A percentile compares a stretch with the other conserved stretches of the same genome.
Evolutionary conservation across 441 rosid genomes (phyloP).

Genomic region (Geranium incanum): DNA sequence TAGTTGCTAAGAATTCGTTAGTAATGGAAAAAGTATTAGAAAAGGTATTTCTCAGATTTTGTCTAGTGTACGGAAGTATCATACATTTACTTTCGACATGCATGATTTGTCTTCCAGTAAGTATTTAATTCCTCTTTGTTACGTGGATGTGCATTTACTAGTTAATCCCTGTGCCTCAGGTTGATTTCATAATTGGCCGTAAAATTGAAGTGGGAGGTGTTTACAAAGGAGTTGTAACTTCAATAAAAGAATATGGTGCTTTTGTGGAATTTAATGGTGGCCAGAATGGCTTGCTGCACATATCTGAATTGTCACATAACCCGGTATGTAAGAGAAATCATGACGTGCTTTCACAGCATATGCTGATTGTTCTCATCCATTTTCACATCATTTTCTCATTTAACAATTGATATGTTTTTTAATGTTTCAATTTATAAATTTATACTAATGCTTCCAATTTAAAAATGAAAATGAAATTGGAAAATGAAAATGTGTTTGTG

Average conservation of each 20-base stretch:
- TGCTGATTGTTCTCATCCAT: not conserved
- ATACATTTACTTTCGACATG: not conserved
- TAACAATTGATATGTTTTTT: not conserved
- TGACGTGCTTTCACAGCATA: not conserved
- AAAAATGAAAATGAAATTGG: too few species aligned
- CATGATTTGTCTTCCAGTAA: constrained; percentile 3
- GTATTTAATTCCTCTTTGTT: not conserved
- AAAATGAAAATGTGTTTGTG: not conserved
- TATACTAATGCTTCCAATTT: not conserved
- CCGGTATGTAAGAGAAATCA: constrained; percentile 43
- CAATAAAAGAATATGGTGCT: constrained; percentile 95
- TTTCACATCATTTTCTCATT: constrained; percentile 1
- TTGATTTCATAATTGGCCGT: constrained; percentile 71
- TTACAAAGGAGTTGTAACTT: constrained; percentile 80
- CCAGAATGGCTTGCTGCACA: constrained; percentile 84
- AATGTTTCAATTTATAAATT: not conserved
- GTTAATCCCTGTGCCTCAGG: constrained; percentile 36
- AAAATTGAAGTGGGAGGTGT: constrained; percentile 82
- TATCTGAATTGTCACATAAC: constrained; percentile 90
- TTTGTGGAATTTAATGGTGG: constrained; percentile 96
- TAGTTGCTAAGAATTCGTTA: constrained; percentile 70
- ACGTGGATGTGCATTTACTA: constrained; percentile 8
- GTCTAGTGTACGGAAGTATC: constrained; percentile 3
- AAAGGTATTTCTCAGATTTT: constrained; percentile 44
- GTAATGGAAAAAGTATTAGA: constrained; percentile 78